phyloP scores from a whole-genome alignment of 1,284 basidiomycete species.

The Ceratobasidium sp. region DNA sequence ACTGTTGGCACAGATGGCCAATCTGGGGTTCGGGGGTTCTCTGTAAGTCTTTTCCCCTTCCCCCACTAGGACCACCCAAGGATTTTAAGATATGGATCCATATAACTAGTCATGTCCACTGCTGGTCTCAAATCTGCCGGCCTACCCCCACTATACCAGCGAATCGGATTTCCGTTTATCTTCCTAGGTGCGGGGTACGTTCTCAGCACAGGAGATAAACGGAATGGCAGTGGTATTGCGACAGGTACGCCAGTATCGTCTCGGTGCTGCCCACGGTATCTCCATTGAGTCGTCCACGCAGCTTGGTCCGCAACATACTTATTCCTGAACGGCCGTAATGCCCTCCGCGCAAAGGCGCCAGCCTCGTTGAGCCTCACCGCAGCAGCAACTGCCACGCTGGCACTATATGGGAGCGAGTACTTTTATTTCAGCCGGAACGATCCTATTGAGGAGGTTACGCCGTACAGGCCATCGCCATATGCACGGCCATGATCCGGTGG shows the following conservation, averaged over 20 bases:
- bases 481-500: background rate
- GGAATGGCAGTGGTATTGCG: conserved; percentile 64
- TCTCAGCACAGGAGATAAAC: conserved; percentile 59
- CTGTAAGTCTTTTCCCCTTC: conserved; percentile 18
- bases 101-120: conserved; percentile 33
- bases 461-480: conserved; percentile 34
- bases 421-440: conserved; percentile 51
- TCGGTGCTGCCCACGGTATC: background rate
- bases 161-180: conserved; percentile 63
- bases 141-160: conserved; percentile 49
- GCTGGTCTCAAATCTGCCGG: conserved; percentile 27
- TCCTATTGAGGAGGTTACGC: conserved; percentile 34
- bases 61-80: background rate
- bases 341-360: conserved; percentile 57
- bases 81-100: background rate
- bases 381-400: conserved; percentile 57
- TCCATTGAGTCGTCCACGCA: conserved; percentile 47
- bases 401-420: conserved; percentile 63
- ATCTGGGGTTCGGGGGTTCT: conserved; percentile 33
- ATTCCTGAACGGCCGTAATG: conserved; percentile 59
- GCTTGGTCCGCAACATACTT: conserved; percentile 66
- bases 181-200: conserved; percentile 65
- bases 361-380: conserved; percentile 58
- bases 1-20: conserved; percentile 35
- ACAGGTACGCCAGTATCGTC: conserved; percentile 56